phyloP scores from a whole-genome alignment of 371 early-diverging fungal species.

The Lichtheimia ramosa region DNA sequence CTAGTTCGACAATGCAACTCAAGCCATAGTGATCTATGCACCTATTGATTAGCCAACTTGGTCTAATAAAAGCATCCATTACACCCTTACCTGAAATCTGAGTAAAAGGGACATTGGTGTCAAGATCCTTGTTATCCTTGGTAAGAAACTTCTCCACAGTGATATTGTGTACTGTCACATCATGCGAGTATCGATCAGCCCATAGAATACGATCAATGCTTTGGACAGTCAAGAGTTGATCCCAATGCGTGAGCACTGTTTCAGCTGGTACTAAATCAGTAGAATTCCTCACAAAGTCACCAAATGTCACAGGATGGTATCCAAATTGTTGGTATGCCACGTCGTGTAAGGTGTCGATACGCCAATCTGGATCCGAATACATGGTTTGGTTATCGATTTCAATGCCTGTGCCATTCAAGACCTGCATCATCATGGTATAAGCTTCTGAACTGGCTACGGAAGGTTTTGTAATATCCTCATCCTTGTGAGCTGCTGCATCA shows the following conservation, averaged over 20 bases:
- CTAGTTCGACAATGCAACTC: conserved; percentile 7
- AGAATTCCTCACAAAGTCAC: conserved; percentile 48
- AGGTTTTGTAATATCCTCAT: neutral
- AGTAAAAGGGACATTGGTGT: conserved; percentile 27
- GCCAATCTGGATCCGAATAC: conserved; percentile 6
- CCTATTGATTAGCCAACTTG: neutral
- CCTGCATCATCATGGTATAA: conserved; percentile 66
- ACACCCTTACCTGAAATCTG: conserved; percentile 52
- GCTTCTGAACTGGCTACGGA: conserved; percentile 50
- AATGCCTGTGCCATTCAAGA: conserved; percentile 62
- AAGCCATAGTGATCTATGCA: conserved; percentile 10
- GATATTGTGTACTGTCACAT: conserved; percentile 16
- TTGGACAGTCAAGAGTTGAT: conserved; percentile 56
- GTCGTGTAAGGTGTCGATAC: conserved; percentile 44
- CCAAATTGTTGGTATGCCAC: conserved; percentile 54
- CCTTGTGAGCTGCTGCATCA: conserved; percentile 56
- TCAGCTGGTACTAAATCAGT: conserved; percentile 54
- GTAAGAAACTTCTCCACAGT: conserved; percentile 35
- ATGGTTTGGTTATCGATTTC: conserved; percentile 9
- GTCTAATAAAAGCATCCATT: neutral
- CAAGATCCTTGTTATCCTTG: conserved; percentile 16
- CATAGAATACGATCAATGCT: conserved; percentile 75
- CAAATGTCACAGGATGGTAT: conserved; percentile 82
- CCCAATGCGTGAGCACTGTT: conserved; percentile 57
- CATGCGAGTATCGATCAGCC: conserved; percentile 13